Base-by-base conservation (phyloP, 169 alveolate genomes). In the Besnoitia besnoiti region DNA sequence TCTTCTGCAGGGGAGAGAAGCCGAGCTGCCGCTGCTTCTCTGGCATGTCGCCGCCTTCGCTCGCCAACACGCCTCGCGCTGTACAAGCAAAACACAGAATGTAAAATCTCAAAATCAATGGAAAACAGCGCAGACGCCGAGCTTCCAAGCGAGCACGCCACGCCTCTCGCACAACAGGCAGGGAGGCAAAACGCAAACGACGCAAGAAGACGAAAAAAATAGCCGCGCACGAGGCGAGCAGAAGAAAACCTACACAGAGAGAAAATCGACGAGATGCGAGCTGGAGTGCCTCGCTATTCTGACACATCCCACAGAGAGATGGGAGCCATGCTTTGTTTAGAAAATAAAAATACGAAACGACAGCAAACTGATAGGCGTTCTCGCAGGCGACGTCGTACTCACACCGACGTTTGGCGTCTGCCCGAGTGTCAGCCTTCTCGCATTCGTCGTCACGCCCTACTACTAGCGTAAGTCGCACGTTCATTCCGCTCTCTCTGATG, bases 371-470 rank as follows among this genome's bases (percentile, higher is more conserved):
- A n/a, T n/a, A n/a, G 14, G 39, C n/a, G 0, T 67, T n/a, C 30
- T 77, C 42, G n/a, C 79, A 91, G 94, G 94, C 21, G 94, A 91
- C 42, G 85, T 91, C 24, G 27, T 91, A 0, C 59, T 91, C 27
- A 61, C 91, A 33, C 85, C 91, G 12, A 12, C 94, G 4, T 37
- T 49, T 37, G 87, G 89, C 44, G 76, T 46, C 50, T 49, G 89
- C 27, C 46, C 42, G 30, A 21, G 27, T 73, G 91, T 67, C 46
- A 37, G 73, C n/a, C 89, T 91, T 14, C 88, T 91, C 50, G 92
- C 92, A 0, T 91, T 91, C 75, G 77, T 82, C 73, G 92, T 85
- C 39, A 85, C 80, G 47, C 91, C 92, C 92, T 91, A 85, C 92
- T 91, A 24, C 85, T 91, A 92, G 92, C 89, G 94, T 90, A 90